Conservation (phyloP, 2,329 filamentous ascomycete species). For the Hypoxylon sp. region DNA sequence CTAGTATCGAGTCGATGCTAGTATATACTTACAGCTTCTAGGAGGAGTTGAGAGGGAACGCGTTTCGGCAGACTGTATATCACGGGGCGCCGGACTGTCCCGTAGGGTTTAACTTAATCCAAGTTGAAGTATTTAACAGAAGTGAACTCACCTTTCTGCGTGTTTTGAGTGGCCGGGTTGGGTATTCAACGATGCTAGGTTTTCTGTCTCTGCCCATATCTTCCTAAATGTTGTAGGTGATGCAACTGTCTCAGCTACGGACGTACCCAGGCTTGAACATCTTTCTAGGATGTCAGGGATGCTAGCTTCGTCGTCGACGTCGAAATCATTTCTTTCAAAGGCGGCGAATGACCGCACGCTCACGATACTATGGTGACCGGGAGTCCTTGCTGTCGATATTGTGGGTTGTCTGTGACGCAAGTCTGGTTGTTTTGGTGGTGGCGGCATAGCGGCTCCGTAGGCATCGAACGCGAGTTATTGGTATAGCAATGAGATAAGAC, state of each 20-base stretch:
- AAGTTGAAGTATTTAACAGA: background rate
- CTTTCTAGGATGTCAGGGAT: slow-evolving; percentile 44
- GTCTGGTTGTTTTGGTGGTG: background rate
- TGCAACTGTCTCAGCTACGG: slow-evolving; percentile 28
- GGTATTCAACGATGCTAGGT: background rate
- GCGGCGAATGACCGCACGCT: slow-evolving; percentile 33
- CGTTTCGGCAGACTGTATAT: slow-evolving; percentile 35
- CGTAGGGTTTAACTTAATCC: slow-evolving; percentile 6
- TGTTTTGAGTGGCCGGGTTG: background rate
- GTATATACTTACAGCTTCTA: slow-evolving; percentile 39
- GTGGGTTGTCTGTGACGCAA: slow-evolving; percentile 7
- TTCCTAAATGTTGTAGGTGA: slow-evolving; percentile 32
- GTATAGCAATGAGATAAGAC: background rate
- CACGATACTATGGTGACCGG: slow-evolving; percentile 8
- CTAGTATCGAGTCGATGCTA: too few species aligned
- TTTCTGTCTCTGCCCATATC: slow-evolving; percentile 29
- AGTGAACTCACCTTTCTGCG: slow-evolving; percentile 22
- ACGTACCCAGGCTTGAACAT: slow-evolving; percentile 22
- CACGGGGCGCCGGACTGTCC: slow-evolving; percentile 30
- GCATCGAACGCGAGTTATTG: background rate
- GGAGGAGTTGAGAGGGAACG: slow-evolving; percentile 44
- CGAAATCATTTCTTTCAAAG: slow-evolving; percentile 27
- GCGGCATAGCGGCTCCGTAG: slow-evolving; percentile 12
- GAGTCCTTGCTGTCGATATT: background rate
- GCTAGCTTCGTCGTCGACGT: slow-evolving; percentile 26